Conservation (phyloP, 805 yeast species). For the Teunomyces stri region DNA sequence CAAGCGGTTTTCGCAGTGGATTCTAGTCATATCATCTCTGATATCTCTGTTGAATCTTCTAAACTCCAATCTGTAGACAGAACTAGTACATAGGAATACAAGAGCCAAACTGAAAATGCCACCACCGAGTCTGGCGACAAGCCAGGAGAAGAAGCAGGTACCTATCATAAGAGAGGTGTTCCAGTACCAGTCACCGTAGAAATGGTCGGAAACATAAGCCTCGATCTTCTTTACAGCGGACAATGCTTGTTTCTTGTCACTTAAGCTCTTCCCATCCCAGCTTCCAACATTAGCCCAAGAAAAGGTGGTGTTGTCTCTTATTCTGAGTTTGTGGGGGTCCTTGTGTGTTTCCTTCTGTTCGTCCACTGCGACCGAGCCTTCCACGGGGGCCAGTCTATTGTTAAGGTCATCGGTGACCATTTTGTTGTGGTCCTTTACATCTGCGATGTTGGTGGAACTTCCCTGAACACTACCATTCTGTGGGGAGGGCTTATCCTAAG, state of each 20-base stretch:
- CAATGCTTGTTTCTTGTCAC: conserved; percentile 26
- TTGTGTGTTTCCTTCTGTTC: not conserved
- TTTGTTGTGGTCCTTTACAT: conserved; percentile 13
- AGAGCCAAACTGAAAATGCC: conserved; percentile 62
- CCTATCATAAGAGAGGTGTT: conserved; percentile 64
- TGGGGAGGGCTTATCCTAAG: not conserved
- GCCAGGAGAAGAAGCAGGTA: conserved; percentile 72
- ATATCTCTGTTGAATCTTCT: conserved; percentile 73
- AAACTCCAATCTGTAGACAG: conserved; percentile 70
- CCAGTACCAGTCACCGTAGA: conserved; percentile 70
- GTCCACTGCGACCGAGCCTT: conserved; percentile 9
- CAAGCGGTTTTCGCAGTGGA: conserved; percentile 59
- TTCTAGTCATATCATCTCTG: conserved; percentile 72
- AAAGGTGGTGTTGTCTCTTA: conserved; percentile 32
- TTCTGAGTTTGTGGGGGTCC: conserved; percentile 14
- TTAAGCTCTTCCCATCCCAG: conserved; percentile 25
- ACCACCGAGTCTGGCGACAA: conserved; percentile 58
- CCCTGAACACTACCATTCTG: not conserved
- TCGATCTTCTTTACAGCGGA: conserved; percentile 40
- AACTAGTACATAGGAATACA: conserved; percentile 58
- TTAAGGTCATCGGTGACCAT: conserved; percentile 11
- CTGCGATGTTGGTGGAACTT: conserved; percentile 5
- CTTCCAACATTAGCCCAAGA: conserved; percentile 41
- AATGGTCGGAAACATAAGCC: conserved; percentile 63
- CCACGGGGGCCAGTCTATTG: conserved; percentile 15